Evolutionary conservation across 73 alveolate species (phyloP), one percentile per base, ranked within the genome.

Genomic region (Paramecium octaurelia): DNA sequence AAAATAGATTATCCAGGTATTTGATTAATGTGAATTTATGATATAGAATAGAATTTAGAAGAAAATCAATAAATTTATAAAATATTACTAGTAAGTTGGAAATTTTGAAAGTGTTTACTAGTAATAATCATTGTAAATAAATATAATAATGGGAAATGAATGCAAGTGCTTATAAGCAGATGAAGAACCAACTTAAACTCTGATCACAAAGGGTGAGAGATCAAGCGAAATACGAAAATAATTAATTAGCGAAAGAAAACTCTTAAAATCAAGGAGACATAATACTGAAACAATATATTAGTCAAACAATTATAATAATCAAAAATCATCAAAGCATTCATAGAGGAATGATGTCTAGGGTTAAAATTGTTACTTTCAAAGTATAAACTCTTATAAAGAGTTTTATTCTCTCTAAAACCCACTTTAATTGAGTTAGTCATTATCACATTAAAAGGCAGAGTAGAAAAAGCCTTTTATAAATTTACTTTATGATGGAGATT

Each of bases 401-500:
- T 64, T 11, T 64, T 9, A 31, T 27, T 64, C 84, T 11, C 10
- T 31, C 29, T 64, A 64, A 34, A 64, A 64, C 27, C 20, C 21
- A 11, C 8, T 64, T 64, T 50, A 64, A 27, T 27, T 2, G 3
- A 64, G 46, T 34, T 31, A 64, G 27, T 64, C 84, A 48, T 64
- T 64, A 64, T 64, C 27, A 64, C 46, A 64, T 23, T 31, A 31
- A 14, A 34, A 11, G 0, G 2, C 20, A 64, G 84, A 64, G 4
- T 8, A 64, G 24, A 64, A 64, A 64, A 31, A 27, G 48, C 93
- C 92, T 92, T 84, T 86, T 46, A 77, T 95, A 31, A 97, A 97
- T 10, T 96, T 97, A 16, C 88, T 93, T 10, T 96, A 96, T 59
- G 96, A 93, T 16, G 98, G 98, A 27, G 94, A 96, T 54, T 96